A percentile compares a stretch with the other conserved stretches of the same genome.
These are phyloP conservation scores for Phytopythium litorale DNA, from an alignment of 352 stramenopile species.

Conservation along the genomic window DNA sequence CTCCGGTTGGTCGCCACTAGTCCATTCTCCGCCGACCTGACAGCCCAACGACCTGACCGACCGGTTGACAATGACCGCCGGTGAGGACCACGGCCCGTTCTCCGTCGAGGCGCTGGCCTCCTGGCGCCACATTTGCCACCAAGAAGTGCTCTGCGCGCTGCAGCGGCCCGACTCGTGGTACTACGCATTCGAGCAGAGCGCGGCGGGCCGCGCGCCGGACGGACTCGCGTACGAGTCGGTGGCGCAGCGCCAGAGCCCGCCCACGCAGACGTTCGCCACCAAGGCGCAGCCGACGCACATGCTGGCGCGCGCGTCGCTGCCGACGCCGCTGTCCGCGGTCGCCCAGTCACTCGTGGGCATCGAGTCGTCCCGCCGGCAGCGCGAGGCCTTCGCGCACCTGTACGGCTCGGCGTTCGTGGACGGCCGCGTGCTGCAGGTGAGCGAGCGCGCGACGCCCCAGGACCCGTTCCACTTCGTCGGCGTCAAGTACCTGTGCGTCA, in stretches of 20 bases:
- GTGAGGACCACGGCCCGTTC: constrained; percentile 4
- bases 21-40: neutral
- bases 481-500: constrained; percentile 39
- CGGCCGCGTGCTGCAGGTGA: constrained; percentile 34
- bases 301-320: constrained; percentile 27
- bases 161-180: constrained; percentile 36
- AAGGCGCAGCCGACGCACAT: constrained; percentile 19
- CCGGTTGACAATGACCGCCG: neutral
- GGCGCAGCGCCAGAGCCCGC: constrained; percentile 24
- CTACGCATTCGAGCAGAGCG: constrained; percentile 29
- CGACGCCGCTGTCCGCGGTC: constrained; percentile 36
- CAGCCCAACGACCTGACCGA: neutral
- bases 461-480: constrained; percentile 48
- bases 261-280: constrained; percentile 19
- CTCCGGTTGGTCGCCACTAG: neutral
- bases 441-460: constrained; percentile 17
- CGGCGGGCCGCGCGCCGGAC: constrained; percentile 11
- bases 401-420: constrained; percentile 47
- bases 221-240: constrained; percentile 23
- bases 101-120: constrained; percentile 14
- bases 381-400: constrained; percentile 32
- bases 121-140: constrained; percentile 25
- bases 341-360: constrained; percentile 21
- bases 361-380: constrained; percentile 32
- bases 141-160: constrained; percentile 31